Percentiles rank a stretch among this genome's conserved stretches.
phyloP scores from a whole-genome alignment of 495 filamentous ascomycete genomes.

The Friedmanniomyces simplex region DNA sequence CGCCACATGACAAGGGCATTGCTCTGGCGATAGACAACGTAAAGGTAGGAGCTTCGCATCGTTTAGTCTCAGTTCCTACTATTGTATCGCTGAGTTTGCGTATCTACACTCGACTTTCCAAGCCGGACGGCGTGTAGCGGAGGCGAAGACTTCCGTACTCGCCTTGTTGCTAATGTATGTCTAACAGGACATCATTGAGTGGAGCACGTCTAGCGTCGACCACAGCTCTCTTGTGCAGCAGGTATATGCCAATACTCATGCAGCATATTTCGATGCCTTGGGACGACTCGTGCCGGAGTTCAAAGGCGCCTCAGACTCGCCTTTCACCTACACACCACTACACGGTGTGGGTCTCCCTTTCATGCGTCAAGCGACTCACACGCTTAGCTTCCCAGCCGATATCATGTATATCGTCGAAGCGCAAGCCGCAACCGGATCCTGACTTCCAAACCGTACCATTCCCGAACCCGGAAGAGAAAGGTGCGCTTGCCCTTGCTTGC shows the following conservation, averaged over 20 bases:
- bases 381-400: constrained; percentile 34
- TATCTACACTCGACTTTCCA: too few species aligned
- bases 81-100: constrained; percentile 21
- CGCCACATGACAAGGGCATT: constrained; percentile 54
- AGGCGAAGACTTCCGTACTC: too few species aligned
- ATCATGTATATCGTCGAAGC: constrained; percentile 26
- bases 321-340: constrained; percentile 59
- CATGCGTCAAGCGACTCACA: constrained; percentile 39
- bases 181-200: constrained; percentile 30
- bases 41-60: constrained; percentile 25
- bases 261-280: constrained; percentile 26
- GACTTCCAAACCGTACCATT: constrained; percentile 62
- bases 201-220: background rate
- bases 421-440: constrained; percentile 49
- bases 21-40: constrained; percentile 49
- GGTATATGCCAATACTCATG: constrained; percentile 6
- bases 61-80: background rate
- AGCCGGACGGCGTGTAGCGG: too few species aligned
- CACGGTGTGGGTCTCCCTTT: constrained; percentile 52
- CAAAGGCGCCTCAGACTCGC: background rate
- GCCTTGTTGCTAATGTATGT: too few species aligned
- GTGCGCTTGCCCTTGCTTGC: constrained; percentile 56
- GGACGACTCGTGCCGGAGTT: constrained; percentile 3
- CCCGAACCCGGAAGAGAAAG: constrained; percentile 63
- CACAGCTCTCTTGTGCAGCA: background rate